Conservation (phyloP, 768 basidiomycete genomes). For the Austroboletus eburneus region DNA sequence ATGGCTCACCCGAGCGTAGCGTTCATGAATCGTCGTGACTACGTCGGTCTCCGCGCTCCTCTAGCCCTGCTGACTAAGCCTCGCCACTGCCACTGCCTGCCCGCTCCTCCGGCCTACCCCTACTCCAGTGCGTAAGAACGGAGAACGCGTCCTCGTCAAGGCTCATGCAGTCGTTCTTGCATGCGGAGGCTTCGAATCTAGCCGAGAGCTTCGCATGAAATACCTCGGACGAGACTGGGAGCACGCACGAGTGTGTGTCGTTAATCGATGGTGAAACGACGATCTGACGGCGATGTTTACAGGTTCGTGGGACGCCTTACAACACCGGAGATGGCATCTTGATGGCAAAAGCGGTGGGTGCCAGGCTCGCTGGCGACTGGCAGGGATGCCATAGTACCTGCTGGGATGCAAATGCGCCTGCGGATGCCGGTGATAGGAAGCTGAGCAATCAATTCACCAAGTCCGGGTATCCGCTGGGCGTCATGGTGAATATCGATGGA, state of each 20-base stretch:
- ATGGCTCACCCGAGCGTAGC: too few relatives aligned
- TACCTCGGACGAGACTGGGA: conserved; percentile 59
- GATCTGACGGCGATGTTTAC: not conserved
- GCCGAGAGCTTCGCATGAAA: conserved; percentile 43
- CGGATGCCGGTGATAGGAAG: conserved; percentile 48
- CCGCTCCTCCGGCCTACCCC: too few relatives aligned
- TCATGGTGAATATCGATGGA: conserved; percentile 61
- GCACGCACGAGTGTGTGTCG: conserved; percentile 45
- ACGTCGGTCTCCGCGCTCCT: too few relatives aligned
- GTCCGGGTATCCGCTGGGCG: conserved; percentile 67
- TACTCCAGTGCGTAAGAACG: too few relatives aligned
- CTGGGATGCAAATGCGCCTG: conserved; percentile 62
- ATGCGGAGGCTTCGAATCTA: conserved; percentile 66
- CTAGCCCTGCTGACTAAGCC: too few relatives aligned
- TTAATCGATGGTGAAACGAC: not conserved
- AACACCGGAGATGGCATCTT: conserved; percentile 64
- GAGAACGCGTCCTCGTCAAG: conserved; percentile 33
- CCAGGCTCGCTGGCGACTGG: conserved; percentile 62
- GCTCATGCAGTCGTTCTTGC: conserved; percentile 54
- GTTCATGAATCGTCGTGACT: too few relatives aligned
- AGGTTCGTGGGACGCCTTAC: conserved; percentile 71
- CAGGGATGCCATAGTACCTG: conserved; percentile 66
- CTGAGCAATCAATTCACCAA: conserved; percentile 71
- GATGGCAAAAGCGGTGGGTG: conserved; percentile 49
- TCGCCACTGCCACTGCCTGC: too few relatives aligned